Conservation (phyloP, 805 yeast species). For the Metschnikowia reukaufii region DNA sequence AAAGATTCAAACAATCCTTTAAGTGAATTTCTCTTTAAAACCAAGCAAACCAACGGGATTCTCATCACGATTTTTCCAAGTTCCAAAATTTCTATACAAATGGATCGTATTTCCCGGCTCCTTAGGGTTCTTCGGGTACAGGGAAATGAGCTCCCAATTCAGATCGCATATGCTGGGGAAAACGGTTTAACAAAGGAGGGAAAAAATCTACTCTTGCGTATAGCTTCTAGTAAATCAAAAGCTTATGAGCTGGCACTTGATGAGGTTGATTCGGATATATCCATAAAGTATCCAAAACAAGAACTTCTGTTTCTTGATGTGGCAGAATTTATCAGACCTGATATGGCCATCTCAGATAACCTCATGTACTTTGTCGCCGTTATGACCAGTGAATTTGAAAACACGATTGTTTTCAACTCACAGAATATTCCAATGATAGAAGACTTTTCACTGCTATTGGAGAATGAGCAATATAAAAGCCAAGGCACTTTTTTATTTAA, state of each 20-base stretch:
- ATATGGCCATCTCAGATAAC: background rate
- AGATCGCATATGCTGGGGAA: constrained; percentile 23
- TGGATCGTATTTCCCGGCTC: constrained; percentile 23
- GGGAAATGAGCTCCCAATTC: constrained; percentile 31
- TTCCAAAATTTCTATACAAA: constrained; percentile 10
- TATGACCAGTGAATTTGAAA: constrained; percentile 8
- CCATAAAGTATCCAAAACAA: constrained; percentile 16
- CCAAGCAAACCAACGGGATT: constrained; percentile 31
- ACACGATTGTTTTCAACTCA: constrained; percentile 6
- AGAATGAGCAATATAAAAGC: constrained; percentile 20
- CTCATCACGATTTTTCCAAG: constrained; percentile 28
- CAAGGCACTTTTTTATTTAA: constrained; percentile 32
- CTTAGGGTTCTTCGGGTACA: constrained; percentile 27
- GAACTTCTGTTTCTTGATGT: constrained; percentile 31
- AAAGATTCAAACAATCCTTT: background rate
- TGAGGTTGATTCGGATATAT: constrained; percentile 12
- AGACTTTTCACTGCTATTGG: constrained; percentile 16
- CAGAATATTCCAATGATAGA: constrained; percentile 12
- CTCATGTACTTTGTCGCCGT: constrained; percentile 4
- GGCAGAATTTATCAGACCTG: constrained; percentile 13
- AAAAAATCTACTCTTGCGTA: background rate
- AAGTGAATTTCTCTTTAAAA: constrained; percentile 4
- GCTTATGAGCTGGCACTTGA: background rate
- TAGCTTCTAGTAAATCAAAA: constrained; percentile 10
- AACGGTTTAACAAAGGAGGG: constrained; percentile 9